Conservation (phyloP, 495 filamentous ascomycete genomes). For the Daldinia childiae region DNA sequence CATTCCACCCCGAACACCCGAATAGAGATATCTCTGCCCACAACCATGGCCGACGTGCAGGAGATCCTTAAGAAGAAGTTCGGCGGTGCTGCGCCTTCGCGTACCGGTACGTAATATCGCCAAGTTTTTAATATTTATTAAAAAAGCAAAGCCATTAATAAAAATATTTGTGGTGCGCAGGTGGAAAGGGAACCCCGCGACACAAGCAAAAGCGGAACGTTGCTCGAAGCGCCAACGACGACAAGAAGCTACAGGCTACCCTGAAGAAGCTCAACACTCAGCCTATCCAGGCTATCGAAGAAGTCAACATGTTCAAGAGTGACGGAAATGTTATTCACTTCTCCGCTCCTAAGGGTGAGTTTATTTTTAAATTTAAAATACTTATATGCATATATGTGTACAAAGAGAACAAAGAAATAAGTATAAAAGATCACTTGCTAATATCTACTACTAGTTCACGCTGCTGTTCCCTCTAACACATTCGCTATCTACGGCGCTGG, state of each 20-base stretch:
- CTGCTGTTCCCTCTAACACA: slow-evolving; percentile 92
- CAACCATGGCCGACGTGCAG: slow-evolving; percentile 72
- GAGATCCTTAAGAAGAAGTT: slow-evolving; percentile 77
- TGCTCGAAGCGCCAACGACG: slow-evolving; percentile 87
- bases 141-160: slow-evolving; percentile 26
- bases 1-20: slow-evolving; percentile 16
- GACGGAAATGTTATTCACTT: slow-evolving; percentile 99
- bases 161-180: slow-evolving; percentile 2
- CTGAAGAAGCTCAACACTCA: slow-evolving; percentile 96
- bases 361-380: not conserved
- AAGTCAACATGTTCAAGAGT: slow-evolving; percentile 99
- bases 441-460: slow-evolving; percentile 77
- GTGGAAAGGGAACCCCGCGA: slow-evolving; percentile 97
- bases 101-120: slow-evolving; percentile 72
- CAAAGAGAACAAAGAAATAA: too few relatives aligned
- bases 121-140: not conserved
- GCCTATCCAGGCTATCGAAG: slow-evolving; percentile 98
- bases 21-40: slow-evolving; percentile 25
- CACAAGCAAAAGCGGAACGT: slow-evolving; percentile 98
- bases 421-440: not conserved
- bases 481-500: slow-evolving; percentile 99
- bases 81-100: slow-evolving; percentile 69
- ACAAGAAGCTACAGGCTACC: slow-evolving; percentile 98
- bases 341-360: slow-evolving; percentile 90
- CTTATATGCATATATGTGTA: not conserved